These are phyloP conservation scores for Massarina eburnea DNA, from an alignment of 2,329 filamentous ascomycete genomes.

Conservation along the genomic window DNA sequence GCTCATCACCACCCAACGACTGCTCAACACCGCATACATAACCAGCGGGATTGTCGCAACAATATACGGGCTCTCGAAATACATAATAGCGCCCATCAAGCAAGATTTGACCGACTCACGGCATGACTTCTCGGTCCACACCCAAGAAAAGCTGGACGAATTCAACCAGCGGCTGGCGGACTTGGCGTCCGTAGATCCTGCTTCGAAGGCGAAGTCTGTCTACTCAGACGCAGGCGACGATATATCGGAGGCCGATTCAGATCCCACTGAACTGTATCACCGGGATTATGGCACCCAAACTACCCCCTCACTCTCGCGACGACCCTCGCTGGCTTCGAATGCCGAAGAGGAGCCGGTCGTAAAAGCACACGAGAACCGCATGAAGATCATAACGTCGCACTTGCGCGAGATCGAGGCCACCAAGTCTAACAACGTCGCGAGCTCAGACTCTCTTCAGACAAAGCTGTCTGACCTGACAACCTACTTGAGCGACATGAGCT, in stretches of 20 bases:
- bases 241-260: slow-evolving; percentile 55
- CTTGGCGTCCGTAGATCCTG: slow-evolving; percentile 64
- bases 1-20: slow-evolving; percentile 58
- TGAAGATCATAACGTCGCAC: slow-evolving; percentile 55
- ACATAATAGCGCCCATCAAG: slow-evolving; percentile 65
- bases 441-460: slow-evolving; percentile 52
- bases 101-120: slow-evolving; percentile 56
- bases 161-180: slow-evolving; percentile 61
- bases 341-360: slow-evolving; percentile 30
- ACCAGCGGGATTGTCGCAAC: slow-evolving; percentile 57
- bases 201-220: slow-evolving; percentile 29
- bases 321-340: slow-evolving; percentile 29
- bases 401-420: slow-evolving; percentile 54
- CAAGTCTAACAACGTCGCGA: slow-evolving; percentile 53
- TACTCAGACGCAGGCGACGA: slow-evolving; percentile 37
- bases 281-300: slow-evolving; percentile 81
- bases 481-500: slow-evolving; percentile 58
- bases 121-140: slow-evolving; percentile 59
- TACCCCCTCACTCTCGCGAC: slow-evolving; percentile 53
- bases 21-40: slow-evolving; percentile 60
- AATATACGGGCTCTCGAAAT: slow-evolving; percentile 71
- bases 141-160: slow-evolving; percentile 53
- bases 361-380: slow-evolving; percentile 46
- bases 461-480: slow-evolving; percentile 59
- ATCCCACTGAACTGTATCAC: slow-evolving; percentile 78